Conservation (phyloP, 345 rosid species). For the Heritiera fomes region DNA sequence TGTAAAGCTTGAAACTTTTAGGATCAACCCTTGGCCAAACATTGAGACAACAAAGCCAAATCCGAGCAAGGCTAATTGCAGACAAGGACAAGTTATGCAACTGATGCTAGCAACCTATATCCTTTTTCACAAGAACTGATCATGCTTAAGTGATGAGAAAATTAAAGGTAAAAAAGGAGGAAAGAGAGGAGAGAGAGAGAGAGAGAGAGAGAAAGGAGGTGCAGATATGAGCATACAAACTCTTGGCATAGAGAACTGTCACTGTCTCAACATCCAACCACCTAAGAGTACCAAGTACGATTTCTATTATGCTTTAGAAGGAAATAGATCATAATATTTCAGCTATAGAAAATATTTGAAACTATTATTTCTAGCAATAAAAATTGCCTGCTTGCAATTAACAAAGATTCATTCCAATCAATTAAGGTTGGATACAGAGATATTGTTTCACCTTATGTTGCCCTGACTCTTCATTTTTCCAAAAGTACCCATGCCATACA, state of each 20-base stretch:
- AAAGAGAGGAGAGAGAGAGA: neutral
- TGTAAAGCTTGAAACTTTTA: neutral
- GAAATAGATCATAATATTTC: neutral
- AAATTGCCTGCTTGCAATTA: neutral
- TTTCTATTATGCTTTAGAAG: slow-evolving; percentile 1
- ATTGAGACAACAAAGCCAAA: neutral
- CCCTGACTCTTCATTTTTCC: neutral
- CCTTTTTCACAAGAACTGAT: neutral
- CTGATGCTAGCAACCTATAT: neutral
- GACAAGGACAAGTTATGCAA: neutral
- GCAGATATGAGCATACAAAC: neutral
- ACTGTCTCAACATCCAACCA: neutral
- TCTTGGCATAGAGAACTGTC: neutral
- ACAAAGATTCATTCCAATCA: slow-evolving; percentile 4
- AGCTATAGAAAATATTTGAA: neutral
- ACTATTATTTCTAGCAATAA: slow-evolving; percentile 6
- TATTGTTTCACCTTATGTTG: neutral
- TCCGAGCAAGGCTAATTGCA: neutral
- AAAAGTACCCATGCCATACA: neutral
- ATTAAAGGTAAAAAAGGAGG: neutral
- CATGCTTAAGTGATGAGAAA: neutral
- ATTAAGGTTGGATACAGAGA: neutral
- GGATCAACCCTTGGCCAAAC: neutral
- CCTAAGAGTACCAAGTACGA: neutral
- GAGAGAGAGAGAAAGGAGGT: neutral